phyloP scores from a whole-genome alignment of 2,329 filamentous ascomycete species.

The Aspergillus pseudoviridinutans region DNA sequence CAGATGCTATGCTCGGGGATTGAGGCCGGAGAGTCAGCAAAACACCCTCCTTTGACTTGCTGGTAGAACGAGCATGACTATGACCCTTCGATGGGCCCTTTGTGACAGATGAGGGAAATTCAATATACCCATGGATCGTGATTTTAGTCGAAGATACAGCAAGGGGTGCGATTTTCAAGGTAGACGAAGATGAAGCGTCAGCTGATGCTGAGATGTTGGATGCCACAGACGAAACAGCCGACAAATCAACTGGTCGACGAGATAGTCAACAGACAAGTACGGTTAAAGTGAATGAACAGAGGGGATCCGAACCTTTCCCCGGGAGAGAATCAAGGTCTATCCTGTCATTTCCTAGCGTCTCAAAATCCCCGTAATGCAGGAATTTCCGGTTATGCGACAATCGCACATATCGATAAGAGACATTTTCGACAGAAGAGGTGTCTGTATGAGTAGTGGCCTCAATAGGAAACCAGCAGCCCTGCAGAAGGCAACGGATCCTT shows the following conservation, averaged over 20 bases:
- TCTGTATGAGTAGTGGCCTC: constrained; percentile 50
- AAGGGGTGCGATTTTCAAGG: constrained; percentile 42
- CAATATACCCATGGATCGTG: constrained; percentile 74
- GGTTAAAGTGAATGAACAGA: neutral
- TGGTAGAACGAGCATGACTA: constrained; percentile 28
- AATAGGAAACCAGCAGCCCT: constrained; percentile 80
- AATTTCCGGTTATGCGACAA: constrained; percentile 88
- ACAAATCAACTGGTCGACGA: constrained; percentile 63
- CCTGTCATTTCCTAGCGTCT: constrained; percentile 57
- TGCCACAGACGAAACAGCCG: constrained; percentile 84
- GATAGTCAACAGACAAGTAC: constrained; percentile 2
- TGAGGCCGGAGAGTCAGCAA: constrained; percentile 79
- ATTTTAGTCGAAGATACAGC: constrained; percentile 67
- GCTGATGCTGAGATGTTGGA: constrained; percentile 78
- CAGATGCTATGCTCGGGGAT: constrained; percentile 78
- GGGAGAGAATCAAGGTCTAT: constrained; percentile 69
- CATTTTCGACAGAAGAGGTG: constrained; percentile 40
- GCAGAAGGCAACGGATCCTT: constrained; percentile 79
- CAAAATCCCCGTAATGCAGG: constrained; percentile 86
- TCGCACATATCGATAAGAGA: constrained; percentile 73
- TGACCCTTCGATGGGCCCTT: constrained; percentile 34
- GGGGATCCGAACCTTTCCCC: constrained; percentile 60
- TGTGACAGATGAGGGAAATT: constrained; percentile 21
- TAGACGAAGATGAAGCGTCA: constrained; percentile 46
- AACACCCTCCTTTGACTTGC: constrained; percentile 59